A percentile compares a stretch with the other conserved stretches of the same genome.
Conservation (phyloP, 73 alveolate genomes). For the Symbiodinium pilosum region DNA sequence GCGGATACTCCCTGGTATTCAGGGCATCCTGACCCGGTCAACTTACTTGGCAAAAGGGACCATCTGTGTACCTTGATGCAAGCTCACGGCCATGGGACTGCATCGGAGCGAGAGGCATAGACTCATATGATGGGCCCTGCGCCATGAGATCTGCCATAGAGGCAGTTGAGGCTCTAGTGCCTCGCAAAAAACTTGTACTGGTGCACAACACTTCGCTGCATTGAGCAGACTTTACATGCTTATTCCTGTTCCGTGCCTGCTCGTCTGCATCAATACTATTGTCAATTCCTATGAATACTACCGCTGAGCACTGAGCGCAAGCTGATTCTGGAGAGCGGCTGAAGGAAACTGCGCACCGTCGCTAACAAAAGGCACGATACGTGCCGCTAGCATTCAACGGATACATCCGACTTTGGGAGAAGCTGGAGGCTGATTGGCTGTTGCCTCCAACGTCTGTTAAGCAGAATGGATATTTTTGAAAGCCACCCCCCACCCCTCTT, state of each 20-base stretch:
- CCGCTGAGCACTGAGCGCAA: too few relatives aligned
- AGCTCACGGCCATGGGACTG: neutral
- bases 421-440: neutral
- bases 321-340: neutral
- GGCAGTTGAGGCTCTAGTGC: too few relatives aligned
- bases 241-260: too few relatives aligned
- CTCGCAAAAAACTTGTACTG: neutral
- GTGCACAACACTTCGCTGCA: neutral
- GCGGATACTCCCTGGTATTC: neutral
- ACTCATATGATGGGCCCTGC: too few relatives aligned
- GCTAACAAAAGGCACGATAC: neutral
- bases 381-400: neutral
- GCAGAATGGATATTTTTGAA: too few relatives aligned
- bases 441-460: neutral
- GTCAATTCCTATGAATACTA: too few relatives aligned
- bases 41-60: neutral
- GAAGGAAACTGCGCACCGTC: neutral
- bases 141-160: too few relatives aligned
- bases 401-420: neutral
- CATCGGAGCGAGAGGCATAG: neutral
- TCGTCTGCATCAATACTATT: too few relatives aligned
- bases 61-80: neutral
- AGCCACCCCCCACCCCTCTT: neutral
- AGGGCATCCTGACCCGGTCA: neutral
- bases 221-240: too few relatives aligned